A percentile compares a stretch with the other conserved stretches of the same genome.
These are phyloP conservation scores for Phytopythium sindhum DNA, from an alignment of 352 stramenopile species.

Conservation along the genomic window DNA sequence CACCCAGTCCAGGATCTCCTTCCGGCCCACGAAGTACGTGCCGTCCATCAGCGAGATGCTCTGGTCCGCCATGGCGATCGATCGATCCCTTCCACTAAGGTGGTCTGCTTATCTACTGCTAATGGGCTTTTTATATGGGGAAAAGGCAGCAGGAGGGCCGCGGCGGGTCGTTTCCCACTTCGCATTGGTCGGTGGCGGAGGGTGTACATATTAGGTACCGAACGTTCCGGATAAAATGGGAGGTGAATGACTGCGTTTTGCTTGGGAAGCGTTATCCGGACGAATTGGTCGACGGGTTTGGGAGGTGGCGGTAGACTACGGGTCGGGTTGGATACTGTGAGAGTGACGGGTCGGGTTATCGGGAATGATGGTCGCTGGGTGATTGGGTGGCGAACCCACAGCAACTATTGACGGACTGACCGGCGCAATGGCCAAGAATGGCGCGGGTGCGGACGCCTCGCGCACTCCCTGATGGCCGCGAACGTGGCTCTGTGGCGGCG, in stretches of 20 bases:
- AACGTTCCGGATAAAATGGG: neutral
- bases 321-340: too few relatives aligned
- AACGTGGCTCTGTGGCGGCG: neutral
- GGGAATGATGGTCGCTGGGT: neutral
- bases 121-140: conserved; percentile 3
- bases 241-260: too few relatives aligned
- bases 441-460: conserved; percentile 14
- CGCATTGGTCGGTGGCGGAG: neutral
- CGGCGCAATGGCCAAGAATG: conserved; percentile 40
- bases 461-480: neutral
- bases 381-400: neutral
- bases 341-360: neutral
- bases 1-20: conserved; percentile 98
- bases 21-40: conserved; percentile 96
- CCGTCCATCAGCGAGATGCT: conserved; percentile 95
- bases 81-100: too few relatives aligned
- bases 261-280: neutral
- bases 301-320: neutral
- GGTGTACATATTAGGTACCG: neutral
- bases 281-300: neutral
- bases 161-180: neutral
- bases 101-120: too few relatives aligned
- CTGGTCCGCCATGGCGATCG: conserved; percentile 45
- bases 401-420: neutral
- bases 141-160: neutral